phyloP scores from a whole-genome alignment of 768 basidiomycete species.

The Candolleomyces efflorescens region DNA sequence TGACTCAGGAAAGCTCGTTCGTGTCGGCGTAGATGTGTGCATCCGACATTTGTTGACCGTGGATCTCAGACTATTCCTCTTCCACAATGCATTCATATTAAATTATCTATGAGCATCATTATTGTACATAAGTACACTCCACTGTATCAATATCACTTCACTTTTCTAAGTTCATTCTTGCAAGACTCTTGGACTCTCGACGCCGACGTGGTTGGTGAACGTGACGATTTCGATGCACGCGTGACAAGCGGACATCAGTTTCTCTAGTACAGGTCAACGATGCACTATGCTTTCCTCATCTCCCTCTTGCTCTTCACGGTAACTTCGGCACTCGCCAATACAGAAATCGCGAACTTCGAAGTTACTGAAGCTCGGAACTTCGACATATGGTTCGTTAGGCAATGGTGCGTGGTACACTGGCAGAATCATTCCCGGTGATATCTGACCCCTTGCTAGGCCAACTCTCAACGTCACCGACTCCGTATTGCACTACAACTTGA shows the following conservation, averaged over 20 bases:
- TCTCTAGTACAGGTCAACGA: background rate
- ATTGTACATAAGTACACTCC: no score
- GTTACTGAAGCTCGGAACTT: constrained; percentile 22
- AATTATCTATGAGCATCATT: no score
- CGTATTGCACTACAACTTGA: constrained; percentile 33
- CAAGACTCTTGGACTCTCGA: no score
- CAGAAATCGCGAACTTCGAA: constrained; percentile 61
- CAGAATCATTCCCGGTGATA: background rate
- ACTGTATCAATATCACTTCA: no score
- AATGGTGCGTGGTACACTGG: constrained; percentile 23
- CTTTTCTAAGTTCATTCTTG: no score
- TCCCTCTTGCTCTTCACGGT: background rate
- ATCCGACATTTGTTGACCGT: no score
- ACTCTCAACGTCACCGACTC: constrained; percentile 27
- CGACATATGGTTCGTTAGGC: constrained; percentile 14
- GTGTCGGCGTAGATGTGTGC: no score
- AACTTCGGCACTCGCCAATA: constrained; percentile 42
- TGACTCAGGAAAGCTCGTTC: background rate
- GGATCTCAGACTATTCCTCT: no score
- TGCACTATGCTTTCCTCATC: background rate
- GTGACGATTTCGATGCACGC: background rate
- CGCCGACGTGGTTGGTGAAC: background rate
- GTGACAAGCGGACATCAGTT: background rate
- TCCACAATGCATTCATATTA: no score
- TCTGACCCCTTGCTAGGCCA: constrained; percentile 28